Evolutionary conservation across 257 asterid genomes (phyloP).

Genomic region (Solanum arcanum): DNA sequence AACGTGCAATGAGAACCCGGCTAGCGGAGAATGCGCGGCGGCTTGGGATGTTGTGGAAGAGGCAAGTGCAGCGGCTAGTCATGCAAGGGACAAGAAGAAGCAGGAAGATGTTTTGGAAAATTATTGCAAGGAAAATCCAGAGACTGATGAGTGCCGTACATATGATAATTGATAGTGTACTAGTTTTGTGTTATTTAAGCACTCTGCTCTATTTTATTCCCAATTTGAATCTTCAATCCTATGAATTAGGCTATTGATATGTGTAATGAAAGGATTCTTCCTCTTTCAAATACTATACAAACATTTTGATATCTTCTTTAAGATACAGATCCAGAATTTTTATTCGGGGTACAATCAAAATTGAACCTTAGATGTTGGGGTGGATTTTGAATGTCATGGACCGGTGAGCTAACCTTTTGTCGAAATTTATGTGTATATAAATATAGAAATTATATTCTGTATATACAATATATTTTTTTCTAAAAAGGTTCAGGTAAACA

Average conservation of each 20-base stretch:
- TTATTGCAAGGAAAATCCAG: constrained; percentile 93
- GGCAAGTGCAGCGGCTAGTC: constrained; percentile 94
- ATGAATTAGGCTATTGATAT: background rate
- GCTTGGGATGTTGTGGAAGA: constrained; percentile 99
- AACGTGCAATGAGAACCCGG: constrained; percentile 51
- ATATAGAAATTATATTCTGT: too few relatives aligned
- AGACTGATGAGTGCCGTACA: constrained; percentile 89
- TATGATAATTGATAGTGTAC: constrained; percentile 35
- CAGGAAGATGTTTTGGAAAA: constrained; percentile 57
- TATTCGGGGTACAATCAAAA: background rate
- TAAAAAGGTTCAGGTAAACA: background rate
- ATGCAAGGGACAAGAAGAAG: constrained; percentile 71
- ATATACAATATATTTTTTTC: too few relatives aligned
- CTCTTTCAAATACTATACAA: background rate
- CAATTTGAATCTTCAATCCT: background rate
- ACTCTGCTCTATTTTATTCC: background rate
- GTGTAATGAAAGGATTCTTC: background rate
- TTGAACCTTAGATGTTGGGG: background rate
- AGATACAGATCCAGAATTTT: background rate
- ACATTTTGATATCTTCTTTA: background rate
- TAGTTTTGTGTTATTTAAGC: background rate
- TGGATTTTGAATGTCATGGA: background rate
- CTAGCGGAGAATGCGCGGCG: constrained; percentile 87
- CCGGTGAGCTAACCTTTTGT: background rate
- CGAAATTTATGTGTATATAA: background rate